Evolutionary conservation across 1,284 basidiomycete species (phyloP).

Genomic region (Bjerkandera adusta): DNA sequence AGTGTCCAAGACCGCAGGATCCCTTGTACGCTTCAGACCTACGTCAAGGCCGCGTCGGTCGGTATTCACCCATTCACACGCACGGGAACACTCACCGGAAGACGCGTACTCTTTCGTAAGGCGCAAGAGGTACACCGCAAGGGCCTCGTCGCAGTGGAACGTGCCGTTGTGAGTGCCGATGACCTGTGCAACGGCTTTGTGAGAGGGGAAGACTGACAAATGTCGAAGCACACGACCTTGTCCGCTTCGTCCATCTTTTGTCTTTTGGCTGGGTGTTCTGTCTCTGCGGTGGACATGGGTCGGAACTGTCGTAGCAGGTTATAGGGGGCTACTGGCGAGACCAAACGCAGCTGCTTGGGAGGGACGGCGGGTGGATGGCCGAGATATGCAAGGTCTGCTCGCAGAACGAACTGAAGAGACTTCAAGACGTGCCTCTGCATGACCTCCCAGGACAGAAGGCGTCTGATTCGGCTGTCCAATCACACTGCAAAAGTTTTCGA

Average conservation of each 20-base stretch:
- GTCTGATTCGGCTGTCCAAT: neutral
- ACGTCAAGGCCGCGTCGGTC: neutral
- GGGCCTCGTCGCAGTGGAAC: slow-evolving; percentile 95
- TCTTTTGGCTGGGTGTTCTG: slow-evolving; percentile 41
- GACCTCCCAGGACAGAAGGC: slow-evolving; percentile 4
- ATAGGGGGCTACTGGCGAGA: neutral
- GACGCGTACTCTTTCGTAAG: slow-evolving; percentile 76
- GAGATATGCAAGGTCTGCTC: slow-evolving; percentile 11
- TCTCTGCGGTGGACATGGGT: slow-evolving; percentile 31
- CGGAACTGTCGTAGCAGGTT: neutral
- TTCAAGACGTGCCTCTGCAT: slow-evolving; percentile 2
- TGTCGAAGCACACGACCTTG: slow-evolving; percentile 34
- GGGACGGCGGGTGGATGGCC: slow-evolving; percentile 3
- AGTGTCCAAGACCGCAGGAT: slow-evolving; percentile 74
- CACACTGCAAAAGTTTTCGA: neutral
- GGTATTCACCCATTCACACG: neutral
- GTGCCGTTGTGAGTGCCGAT: slow-evolving; percentile 96
- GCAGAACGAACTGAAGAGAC: slow-evolving; percentile 10
- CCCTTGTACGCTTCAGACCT: slow-evolving; percentile 83
- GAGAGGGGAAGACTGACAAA: neutral
- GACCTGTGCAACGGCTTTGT: slow-evolving; percentile 36
- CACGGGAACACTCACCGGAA: slow-evolving; percentile 50
- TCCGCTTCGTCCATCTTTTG: slow-evolving; percentile 39
- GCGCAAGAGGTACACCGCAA: slow-evolving; percentile 89
- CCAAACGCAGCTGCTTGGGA: neutral